Conservation (phyloP, 805 yeast genomes). For the Candida sithepensis region DNA sequence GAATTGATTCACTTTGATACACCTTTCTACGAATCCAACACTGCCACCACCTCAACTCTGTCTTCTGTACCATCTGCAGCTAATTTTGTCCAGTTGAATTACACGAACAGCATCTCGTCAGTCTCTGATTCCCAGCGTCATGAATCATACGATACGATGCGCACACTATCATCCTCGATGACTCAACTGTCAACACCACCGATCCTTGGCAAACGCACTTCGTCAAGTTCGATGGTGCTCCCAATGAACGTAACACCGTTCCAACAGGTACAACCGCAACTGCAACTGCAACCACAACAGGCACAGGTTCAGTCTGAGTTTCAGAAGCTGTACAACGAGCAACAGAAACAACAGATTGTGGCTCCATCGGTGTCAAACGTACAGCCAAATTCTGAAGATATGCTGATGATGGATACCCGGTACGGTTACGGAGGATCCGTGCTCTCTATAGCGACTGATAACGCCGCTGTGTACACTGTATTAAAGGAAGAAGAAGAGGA, state of each 20-base stretch:
- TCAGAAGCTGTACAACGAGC: background rate
- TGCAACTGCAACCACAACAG: conserved; percentile 2
- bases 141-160: conserved; percentile 1
- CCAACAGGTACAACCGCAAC: no score
- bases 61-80: conserved; percentile 2
- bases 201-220: background rate
- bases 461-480: background rate
- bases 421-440: background rate
- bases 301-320: background rate
- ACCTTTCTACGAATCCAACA: conserved; percentile 12
- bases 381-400: background rate
- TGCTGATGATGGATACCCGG: background rate
- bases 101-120: background rate
- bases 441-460: background rate
- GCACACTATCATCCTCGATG: background rate
- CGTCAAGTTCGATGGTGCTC: background rate
- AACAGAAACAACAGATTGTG: background rate
- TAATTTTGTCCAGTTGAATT: background rate
- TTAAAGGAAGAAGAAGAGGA: background rate
- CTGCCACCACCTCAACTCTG: background rate
- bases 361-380: no score
- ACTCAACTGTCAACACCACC: background rate
- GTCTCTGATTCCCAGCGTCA: background rate
- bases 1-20: conserved; percentile 16
- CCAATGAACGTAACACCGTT: no score